phyloP scores from a whole-genome alignment of 148 eudicot species.

The Polygonum aviculare region DNA sequence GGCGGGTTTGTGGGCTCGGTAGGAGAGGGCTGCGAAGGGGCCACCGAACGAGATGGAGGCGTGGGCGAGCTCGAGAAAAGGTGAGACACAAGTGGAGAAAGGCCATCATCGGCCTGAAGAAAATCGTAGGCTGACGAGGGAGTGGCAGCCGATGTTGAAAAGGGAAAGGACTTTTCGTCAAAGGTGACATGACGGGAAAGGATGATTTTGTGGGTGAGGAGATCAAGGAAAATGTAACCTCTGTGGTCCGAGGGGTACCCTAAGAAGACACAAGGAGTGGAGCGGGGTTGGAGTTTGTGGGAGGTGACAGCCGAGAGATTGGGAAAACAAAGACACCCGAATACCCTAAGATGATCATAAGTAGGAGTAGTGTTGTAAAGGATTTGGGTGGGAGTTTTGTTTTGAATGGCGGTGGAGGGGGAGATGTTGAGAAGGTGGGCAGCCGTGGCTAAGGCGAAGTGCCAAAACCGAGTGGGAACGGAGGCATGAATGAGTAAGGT shows the following conservation, averaged over 20 bases:
- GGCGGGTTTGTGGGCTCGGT: too few relatives aligned
- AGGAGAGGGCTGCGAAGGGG: too few relatives aligned
- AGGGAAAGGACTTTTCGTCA: neutral
- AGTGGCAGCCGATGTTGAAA: neutral
- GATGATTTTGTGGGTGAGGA: neutral
- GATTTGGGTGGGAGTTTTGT: neutral
- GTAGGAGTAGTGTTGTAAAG: neutral
- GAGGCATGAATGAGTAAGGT: neutral
- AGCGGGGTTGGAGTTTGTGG: neutral
- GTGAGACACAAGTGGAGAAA: too few relatives aligned
- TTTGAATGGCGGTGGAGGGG: neutral
- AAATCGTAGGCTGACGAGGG: neutral
- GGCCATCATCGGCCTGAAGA: neutral
- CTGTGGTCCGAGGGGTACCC: neutral
- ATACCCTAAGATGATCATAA: neutral
- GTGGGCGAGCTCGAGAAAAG: too few relatives aligned
- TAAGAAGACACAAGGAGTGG: neutral
- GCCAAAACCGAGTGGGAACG: neutral
- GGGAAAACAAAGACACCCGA: neutral
- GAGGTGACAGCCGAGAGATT: neutral
- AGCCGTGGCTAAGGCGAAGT: neutral
- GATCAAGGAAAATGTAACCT: neutral
- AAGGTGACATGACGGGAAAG: constrained; percentile 16
- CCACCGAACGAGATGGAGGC: too few relatives aligned
- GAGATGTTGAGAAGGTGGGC: neutral